Percentiles rank a stretch among this genome's conserved stretches.
phyloP scores from a whole-genome alignment of 768 basidiomycete species.

The Lactifluus volemus region DNA sequence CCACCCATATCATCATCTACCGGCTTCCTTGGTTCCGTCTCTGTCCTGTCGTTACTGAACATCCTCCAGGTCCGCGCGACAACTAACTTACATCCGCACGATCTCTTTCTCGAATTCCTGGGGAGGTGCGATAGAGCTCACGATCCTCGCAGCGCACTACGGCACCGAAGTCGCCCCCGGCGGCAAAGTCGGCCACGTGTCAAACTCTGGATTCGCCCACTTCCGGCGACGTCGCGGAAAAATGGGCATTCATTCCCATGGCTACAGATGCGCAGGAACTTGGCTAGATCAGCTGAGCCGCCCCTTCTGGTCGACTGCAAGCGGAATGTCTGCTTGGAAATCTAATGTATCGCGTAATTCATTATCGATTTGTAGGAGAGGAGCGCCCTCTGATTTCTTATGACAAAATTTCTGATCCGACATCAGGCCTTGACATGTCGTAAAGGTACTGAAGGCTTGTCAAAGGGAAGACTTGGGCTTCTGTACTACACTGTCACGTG shows the following conservation, averaged over 20 bases:
- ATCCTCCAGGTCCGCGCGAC: conserved; percentile 37
- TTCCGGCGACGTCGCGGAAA: conserved; percentile 29
- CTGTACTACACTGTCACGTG: no score
- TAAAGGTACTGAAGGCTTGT: not conserved
- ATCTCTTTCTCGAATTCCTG: conserved; percentile 76
- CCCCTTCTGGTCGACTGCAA: not conserved
- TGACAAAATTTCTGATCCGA: not conserved
- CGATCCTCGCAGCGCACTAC: no score
- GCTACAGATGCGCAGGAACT: conserved; percentile 8
- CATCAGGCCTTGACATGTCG: not conserved
- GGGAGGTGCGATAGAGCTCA: conserved; percentile 44
- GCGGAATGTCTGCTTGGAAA: not conserved
- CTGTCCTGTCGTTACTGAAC: not conserved
- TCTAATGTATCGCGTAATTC: conserved; percentile 12
- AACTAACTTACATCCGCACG: conserved; percentile 72
- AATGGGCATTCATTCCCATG: conserved; percentile 9
- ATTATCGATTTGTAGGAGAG: not conserved
- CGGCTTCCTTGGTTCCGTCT: not conserved
- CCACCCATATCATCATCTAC: not conserved
- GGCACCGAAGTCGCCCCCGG: conserved; percentile 43
- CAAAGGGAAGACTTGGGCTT: not conserved
- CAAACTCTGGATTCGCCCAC: conserved; percentile 78
- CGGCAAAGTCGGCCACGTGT: conserved; percentile 63
- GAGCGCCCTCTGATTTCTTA: not conserved
- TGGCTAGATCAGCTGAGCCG: conserved; percentile 8